These are phyloP conservation scores for Dictyostelium firmibasis DNA, from an alignment of 78 protist species.

Conservation along the genomic window DNA sequence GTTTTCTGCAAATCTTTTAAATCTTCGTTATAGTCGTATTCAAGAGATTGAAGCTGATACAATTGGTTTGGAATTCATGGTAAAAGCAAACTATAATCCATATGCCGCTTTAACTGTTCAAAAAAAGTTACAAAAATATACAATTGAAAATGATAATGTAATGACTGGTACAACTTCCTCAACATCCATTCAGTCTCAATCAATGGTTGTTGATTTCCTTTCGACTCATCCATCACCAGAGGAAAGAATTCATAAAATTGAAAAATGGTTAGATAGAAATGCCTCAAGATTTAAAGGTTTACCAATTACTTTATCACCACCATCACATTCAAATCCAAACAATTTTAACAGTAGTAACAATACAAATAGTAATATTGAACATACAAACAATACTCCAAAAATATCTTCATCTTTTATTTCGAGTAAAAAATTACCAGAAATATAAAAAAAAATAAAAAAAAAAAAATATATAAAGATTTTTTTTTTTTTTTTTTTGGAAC, in stretches of 20 bases:
- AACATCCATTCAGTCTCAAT: neutral
- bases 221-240: slow-evolving; percentile 15
- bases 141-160: neutral
- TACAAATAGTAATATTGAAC: too few relatives aligned
- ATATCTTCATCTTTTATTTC: neutral
- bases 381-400: neutral
- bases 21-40: slow-evolving; percentile 29
- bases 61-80: slow-evolving; percentile 35
- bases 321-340: neutral
- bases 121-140: slow-evolving; percentile 14
- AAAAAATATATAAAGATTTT: too few relatives aligned
- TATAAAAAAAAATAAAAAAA: neutral
- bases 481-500: too few relatives aligned
- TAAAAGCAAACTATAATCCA: slow-evolving; percentile 29
- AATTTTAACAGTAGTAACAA: neutral
- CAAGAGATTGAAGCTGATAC: slow-evolving; percentile 72
- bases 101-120: slow-evolving; percentile 4
- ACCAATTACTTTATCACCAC: neutral
- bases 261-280: neutral
- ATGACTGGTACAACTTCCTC: neutral
- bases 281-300: neutral
- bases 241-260: slow-evolving; percentile 14
- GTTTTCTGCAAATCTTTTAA: neutral
- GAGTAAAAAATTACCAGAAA: neutral
- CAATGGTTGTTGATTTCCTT: neutral